Evolutionary conservation across 768 basidiomycete genomes (phyloP), one percentile per base, ranked within the genome.

Genomic region (Mycena galericulata): DNA sequence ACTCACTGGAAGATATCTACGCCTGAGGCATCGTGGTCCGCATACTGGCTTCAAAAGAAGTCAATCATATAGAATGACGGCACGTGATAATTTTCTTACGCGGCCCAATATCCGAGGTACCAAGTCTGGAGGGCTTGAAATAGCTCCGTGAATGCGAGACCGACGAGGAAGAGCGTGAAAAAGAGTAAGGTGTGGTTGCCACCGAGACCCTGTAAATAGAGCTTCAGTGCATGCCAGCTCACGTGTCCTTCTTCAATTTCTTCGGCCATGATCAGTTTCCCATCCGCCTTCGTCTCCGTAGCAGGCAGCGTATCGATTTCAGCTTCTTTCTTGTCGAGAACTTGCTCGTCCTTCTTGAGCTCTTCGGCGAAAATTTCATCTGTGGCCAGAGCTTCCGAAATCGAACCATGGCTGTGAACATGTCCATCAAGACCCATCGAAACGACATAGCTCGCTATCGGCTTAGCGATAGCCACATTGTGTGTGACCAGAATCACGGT

Each of bases 401-500:
- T 77, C 12, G 87, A 80, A 4, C 86, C 88, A 67, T 85, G 83
- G 45, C 84, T 82, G 12, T 77, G 75, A 20, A 90, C 79, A 0
- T 83, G 81, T 0, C 92, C 91, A 67, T 91, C 87, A 1, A 78
- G 54, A n/a, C 84, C 83, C n/a, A 92, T 68, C 0, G 88, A 86
- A 11, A 92, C 85, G 11, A 90, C 85, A 65, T 86, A 87, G n/a
- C 84, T 81, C 3, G 90, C 88, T 10, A 90, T 79, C 3, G 88
- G 83, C 9, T 79, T 79, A 3, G 84, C 79, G 76, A 92, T 79
- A 3, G 85, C 84, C 20, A 91, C 82, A 30, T 70, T 70, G 26
- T 70, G 69, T 15, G 69, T 70, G 49, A 98, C 96, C 30, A 99
- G 85, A 47, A 98, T 84, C 54, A 97, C 82, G 0, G 96, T 98